These are phyloP conservation scores for Boletus subparvulus DNA, from an alignment of 768 basidiomycete species.

Conservation along the genomic window DNA sequence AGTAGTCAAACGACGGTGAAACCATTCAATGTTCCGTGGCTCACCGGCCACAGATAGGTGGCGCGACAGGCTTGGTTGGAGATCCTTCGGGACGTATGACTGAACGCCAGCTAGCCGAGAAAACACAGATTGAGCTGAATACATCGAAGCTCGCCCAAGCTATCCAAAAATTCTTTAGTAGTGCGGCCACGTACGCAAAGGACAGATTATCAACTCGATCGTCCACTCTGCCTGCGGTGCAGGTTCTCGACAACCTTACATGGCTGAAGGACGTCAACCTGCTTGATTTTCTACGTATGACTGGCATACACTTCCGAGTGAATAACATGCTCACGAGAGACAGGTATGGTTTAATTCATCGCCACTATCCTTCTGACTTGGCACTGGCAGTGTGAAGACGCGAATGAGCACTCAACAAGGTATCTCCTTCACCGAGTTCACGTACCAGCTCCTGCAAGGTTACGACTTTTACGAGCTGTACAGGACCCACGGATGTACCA, in stretches of 20 bases:
- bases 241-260: constrained; percentile 63
- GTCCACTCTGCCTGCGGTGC: constrained; percentile 25
- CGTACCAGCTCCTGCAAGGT: constrained; percentile 95
- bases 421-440: constrained; percentile 98
- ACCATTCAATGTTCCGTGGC: constrained; percentile 3
- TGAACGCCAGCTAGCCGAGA: constrained; percentile 72
- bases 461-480: constrained; percentile 88
- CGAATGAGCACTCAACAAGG: constrained; percentile 79
- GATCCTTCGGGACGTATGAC: constrained; percentile 90
- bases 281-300: constrained; percentile 79
- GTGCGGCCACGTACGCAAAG: constrained; percentile 61
- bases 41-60: constrained; percentile 71
- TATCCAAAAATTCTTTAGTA: constrained; percentile 69
- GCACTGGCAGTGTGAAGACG: constrained; percentile 64
- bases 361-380: constrained; percentile 6
- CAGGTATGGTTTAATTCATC: constrained; percentile 51
- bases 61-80: constrained; percentile 94
- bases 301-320: constrained; percentile 78
- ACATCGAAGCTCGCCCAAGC: constrained; percentile 59
- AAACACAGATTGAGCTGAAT: constrained; percentile 62
- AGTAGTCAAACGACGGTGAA: constrained; percentile 28
- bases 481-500: constrained; percentile 61
- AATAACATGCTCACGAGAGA: constrained; percentile 90
- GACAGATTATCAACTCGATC: constrained; percentile 26
- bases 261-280: constrained; percentile 78